A percentile compares a stretch with the other conserved stretches of the same genome.
Conservation (phyloP, 1,139 yeast genomes). For the Scheffersomyces titani region DNA sequence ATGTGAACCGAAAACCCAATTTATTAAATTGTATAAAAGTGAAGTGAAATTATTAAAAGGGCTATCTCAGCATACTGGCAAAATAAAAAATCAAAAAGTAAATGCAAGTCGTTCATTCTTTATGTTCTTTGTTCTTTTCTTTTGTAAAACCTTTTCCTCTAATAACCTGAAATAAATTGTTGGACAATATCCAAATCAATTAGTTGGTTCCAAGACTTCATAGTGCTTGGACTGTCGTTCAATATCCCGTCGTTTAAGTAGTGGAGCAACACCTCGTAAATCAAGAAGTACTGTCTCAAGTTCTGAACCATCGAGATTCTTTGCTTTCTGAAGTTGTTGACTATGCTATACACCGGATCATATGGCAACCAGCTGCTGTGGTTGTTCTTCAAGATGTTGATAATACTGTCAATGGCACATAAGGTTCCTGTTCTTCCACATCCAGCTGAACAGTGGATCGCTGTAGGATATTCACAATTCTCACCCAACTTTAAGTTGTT, state of each 20-base stretch:
- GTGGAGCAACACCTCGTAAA: constrained; percentile 55
- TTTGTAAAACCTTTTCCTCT: not conserved
- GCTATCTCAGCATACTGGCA: not conserved
- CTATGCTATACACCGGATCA: constrained; percentile 52
- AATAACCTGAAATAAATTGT: constrained; percentile 16
- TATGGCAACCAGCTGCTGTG: constrained; percentile 13
- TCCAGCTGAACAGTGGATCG: constrained; percentile 90
- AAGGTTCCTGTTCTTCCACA: constrained; percentile 92
- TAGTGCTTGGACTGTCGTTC: constrained; percentile 5
- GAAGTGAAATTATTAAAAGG: not conserved
- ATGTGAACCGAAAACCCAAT: not conserved
- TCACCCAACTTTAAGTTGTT: constrained; percentile 6
- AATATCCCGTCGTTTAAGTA: constrained; percentile 16
- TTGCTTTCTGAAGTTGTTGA: constrained; percentile 66
- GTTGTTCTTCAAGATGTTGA: constrained; percentile 40
- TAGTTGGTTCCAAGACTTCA: constrained; percentile 19
- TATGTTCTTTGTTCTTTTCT: not conserved
- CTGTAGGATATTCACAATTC: constrained; percentile 38
- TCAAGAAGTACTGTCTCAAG: constrained; percentile 68
- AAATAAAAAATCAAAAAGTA: not conserved
- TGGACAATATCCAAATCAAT: constrained; percentile 25
- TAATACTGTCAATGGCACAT: constrained; percentile 68
- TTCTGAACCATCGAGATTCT: constrained; percentile 85
- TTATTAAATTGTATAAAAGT: not conserved
- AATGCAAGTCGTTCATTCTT: not conserved